phyloP scores from a whole-genome alignment of 1,284 basidiomycete species.

The Leccinum fuscescens region DNA sequence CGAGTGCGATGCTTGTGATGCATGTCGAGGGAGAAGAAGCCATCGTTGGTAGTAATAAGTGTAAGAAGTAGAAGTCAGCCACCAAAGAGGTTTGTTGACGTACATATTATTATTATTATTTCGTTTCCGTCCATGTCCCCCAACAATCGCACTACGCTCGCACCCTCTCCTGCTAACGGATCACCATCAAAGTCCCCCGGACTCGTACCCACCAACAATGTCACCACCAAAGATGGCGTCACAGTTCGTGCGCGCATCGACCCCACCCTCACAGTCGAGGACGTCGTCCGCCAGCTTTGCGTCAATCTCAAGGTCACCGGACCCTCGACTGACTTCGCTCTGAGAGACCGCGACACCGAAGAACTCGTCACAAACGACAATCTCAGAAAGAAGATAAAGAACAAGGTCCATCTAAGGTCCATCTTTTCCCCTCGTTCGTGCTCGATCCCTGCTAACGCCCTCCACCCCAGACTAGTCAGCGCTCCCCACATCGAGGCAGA shows the following conservation, averaged over 20 bases:
- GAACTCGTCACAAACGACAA: conserved; percentile 92
- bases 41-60: not conserved
- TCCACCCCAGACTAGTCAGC: conserved; percentile 63
- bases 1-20: conserved; percentile 7
- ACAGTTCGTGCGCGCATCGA: conserved; percentile 80
- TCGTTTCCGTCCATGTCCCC: conserved; percentile 16
- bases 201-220: conserved; percentile 77
- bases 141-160: conserved; percentile 31
- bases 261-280: conserved; percentile 73
- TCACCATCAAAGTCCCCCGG: conserved; percentile 36
- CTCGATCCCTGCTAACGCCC: conserved; percentile 4
- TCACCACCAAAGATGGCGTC: conserved; percentile 68
- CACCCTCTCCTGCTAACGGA: conserved; percentile 40
- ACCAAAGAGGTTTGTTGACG: not conserved
- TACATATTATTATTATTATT: too few species aligned
- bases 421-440: conserved; percentile 29
- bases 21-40: conserved; percentile 6
- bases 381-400: conserved; percentile 76
- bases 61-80: not conserved
- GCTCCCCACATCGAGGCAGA: conserved; percentile 80
- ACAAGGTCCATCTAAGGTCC: conserved; percentile 78
- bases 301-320: conserved; percentile 82
- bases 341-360: conserved; percentile 83
- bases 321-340: conserved; percentile 75
- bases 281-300: conserved; percentile 77